These are phyloP conservation scores for Theileria orientalis DNA, from an alignment of 169 alveolate species.

Conservation along the genomic window DNA sequence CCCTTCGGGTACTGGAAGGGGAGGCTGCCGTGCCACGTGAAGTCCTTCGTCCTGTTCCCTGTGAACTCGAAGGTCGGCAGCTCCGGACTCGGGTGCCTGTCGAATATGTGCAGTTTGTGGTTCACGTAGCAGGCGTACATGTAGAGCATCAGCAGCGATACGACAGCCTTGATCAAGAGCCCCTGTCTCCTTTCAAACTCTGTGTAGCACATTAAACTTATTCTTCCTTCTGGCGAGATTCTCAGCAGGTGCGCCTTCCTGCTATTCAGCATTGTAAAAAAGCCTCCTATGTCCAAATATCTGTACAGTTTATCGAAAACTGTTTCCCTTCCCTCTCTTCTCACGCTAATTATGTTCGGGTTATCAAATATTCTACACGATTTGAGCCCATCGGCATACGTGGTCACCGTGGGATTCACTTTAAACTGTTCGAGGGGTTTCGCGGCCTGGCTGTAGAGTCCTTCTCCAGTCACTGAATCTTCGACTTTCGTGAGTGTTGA, in stretches of 20 bases:
- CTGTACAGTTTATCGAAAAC: slow-evolving; percentile 26
- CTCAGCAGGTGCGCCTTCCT: slow-evolving; percentile 57
- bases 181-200: slow-evolving; percentile 55
- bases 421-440: slow-evolving; percentile 25
- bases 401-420: slow-evolving; percentile 12
- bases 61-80: slow-evolving; percentile 49
- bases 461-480: not conserved
- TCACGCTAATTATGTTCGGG: slow-evolving; percentile 54
- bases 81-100: slow-evolving; percentile 51
- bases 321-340: slow-evolving; percentile 35
- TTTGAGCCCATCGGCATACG: slow-evolving; percentile 44
- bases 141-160: slow-evolving; percentile 14
- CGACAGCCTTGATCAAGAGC: slow-evolving; percentile 19
- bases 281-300: slow-evolving; percentile 57
- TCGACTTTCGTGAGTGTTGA: not conserved
- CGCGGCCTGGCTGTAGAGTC: slow-evolving; percentile 45
- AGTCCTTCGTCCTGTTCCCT: slow-evolving; percentile 76
- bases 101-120: slow-evolving; percentile 44
- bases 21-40: slow-evolving; percentile 82
- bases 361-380: slow-evolving; percentile 65
- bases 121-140: slow-evolving; percentile 21
- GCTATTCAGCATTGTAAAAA: slow-evolving; percentile 48
- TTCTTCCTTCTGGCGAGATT: slow-evolving; percentile 41
- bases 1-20: slow-evolving; percentile 78
- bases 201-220: slow-evolving; percentile 32